phyloP scores from a whole-genome alignment of 1,284 basidiomycete species.

The Ustilago loliicola region DNA sequence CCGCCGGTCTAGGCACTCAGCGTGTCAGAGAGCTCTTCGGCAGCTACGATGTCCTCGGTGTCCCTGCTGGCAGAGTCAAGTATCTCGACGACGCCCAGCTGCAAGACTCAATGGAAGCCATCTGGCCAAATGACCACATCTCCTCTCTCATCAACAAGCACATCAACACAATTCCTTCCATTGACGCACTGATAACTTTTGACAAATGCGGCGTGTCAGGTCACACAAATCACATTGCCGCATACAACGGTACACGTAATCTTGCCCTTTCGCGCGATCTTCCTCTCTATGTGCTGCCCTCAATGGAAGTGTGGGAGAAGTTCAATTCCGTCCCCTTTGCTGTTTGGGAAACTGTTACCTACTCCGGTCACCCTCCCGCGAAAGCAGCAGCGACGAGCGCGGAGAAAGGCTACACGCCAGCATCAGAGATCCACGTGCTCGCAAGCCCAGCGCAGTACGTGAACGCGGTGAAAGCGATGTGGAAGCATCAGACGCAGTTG shows the following conservation, averaged over 20 bases:
- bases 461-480: slow-evolving; percentile 57
- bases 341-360: slow-evolving; percentile 42
- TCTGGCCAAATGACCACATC: slow-evolving; percentile 79
- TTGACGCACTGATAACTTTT: slow-evolving; percentile 84
- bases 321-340: slow-evolving; percentile 49
- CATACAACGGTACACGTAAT: slow-evolving; percentile 72
- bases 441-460: slow-evolving; percentile 43
- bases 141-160: slow-evolving; percentile 77
- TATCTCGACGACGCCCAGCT: slow-evolving; percentile 80
- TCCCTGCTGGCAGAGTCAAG: slow-evolving; percentile 76
- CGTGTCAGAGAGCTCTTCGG: slow-evolving; percentile 78
- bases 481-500: slow-evolving; percentile 61
- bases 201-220: slow-evolving; percentile 83
- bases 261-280: slow-evolving; percentile 65
- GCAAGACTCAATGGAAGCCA: slow-evolving; percentile 80
- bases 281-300: slow-evolving; percentile 41
- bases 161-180: slow-evolving; percentile 69
- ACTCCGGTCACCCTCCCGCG: slow-evolving; percentile 12
- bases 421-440: slow-evolving; percentile 38
- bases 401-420: slow-evolving; percentile 11
- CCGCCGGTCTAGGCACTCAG: slow-evolving; percentile 81
- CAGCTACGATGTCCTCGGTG: slow-evolving; percentile 75
- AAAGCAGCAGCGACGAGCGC: background rate
- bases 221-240: slow-evolving; percentile 89
- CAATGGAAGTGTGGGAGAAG: slow-evolving; percentile 50